Percentiles rank a stretch among this genome's conserved stretches.
Conservation (phyloP, 2,329 filamentous ascomycete species). For the Diaporthe caulivora region DNA sequence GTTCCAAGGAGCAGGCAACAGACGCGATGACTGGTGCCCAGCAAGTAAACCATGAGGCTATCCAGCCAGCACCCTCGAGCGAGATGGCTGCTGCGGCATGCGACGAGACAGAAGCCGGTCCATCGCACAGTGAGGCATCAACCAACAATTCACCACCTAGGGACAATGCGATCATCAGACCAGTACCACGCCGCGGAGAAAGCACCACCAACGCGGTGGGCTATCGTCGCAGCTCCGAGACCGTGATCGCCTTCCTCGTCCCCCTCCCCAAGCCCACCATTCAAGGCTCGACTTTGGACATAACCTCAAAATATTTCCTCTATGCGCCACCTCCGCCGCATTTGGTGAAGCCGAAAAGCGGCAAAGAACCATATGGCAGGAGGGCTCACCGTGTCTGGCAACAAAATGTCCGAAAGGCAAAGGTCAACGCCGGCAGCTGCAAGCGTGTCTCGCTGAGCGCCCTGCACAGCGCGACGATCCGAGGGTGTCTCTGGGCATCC, state of each 20-base stretch:
- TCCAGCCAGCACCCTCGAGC: neutral
- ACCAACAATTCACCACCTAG: conserved; percentile 6
- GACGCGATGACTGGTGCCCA: neutral
- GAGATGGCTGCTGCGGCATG: neutral
- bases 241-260: conserved; percentile 32
- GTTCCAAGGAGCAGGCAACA: neutral
- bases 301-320: conserved; percentile 30
- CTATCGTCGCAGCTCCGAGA: conserved; percentile 29
- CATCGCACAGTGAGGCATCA: neutral
- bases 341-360: conserved; percentile 15
- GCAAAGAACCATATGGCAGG: conserved; percentile 9
- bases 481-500: conserved; percentile 17
- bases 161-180: neutral
- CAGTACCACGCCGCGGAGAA: neutral
- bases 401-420: conserved; percentile 18
- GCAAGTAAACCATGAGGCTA: neutral
- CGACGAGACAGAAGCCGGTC: conserved; percentile 16
- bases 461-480: conserved; percentile 17
- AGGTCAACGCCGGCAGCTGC: neutral
- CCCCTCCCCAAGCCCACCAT: conserved; percentile 28
- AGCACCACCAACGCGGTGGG: conserved; percentile 29
- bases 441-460: conserved; percentile 6
- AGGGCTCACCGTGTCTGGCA: conserved; percentile 29
- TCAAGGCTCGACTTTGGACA: conserved; percentile 2
- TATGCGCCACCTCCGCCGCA: conserved; percentile 32